Evolutionary conservation across 805 yeast species (phyloP), one percentile per base, ranked within the genome.

Genomic region (Millerozyma acaciae): DNA sequence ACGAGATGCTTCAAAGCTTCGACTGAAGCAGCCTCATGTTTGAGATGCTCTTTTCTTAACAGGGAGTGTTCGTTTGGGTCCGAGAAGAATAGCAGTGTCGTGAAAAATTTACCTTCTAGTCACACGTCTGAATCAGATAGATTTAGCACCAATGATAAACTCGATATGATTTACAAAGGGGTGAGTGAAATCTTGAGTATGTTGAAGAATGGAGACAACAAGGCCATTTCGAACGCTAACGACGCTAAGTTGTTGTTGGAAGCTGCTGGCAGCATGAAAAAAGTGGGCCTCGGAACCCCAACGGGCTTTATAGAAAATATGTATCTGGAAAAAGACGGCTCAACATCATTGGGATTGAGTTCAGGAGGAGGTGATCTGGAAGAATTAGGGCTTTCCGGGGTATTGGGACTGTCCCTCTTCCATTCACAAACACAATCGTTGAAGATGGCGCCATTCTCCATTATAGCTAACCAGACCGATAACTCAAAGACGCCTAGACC

Each of bases 1-100:
- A 73, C 86, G 1, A 57, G 83, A 37, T 81, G 88, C 43, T 71
- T 78, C 47, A 71, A 79, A 32, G 65, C 76, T 8, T 63, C 73
- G 1, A 65, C 57, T 16, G 61, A 68, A 12, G 44, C 57, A 5
- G 52, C 59, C 6, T 62, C 75, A 2, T 80, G 88, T 56, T 54
- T 79, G 14, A 56, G 86, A 15, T 81, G 88, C 47, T 55, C 64
- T 1, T 75, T 79, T 4, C 54, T 78, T 23, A 71, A 67, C 5
- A 55, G 65, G 19, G 56, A 51, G 15, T 81, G 88, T 45, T 73
- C 80, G 6, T 73, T 78, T 43, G 72, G 61, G 36, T 19, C 15
- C 6, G 23, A 18, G 6, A 37, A 36, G 16, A 26, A n/a, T n/a
- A n/a, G n/a, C n/a, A n/a, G n/a, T n/a, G n/a, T n/a, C n/a, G n/a